phyloP scores from a whole-genome alignment of 208 protist genomes.

The Leishmania turanica region DNA sequence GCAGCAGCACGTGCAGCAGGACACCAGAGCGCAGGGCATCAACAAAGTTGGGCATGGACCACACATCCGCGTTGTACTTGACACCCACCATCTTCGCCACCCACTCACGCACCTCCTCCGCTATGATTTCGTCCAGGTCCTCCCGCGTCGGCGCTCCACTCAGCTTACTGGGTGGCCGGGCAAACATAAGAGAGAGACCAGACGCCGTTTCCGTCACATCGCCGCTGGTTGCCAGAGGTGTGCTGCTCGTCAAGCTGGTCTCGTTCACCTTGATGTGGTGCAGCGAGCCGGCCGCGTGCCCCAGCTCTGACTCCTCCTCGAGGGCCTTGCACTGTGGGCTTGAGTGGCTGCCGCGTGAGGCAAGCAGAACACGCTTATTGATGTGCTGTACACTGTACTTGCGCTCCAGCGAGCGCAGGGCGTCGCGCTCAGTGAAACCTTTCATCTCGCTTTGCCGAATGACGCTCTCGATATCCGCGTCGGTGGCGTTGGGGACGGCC shows the following conservation, averaged over 20 bases:
- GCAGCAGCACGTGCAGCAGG: conserved; percentile 62
- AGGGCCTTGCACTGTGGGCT: not conserved
- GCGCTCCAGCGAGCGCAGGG: conserved; percentile 35
- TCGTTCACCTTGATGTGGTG: conserved; percentile 20
- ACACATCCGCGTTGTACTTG: conserved; percentile 40
- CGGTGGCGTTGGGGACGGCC: conserved; percentile 40
- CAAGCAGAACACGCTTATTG: not conserved
- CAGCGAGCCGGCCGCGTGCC: conserved; percentile 11
- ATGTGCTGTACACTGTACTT: conserved; percentile 14
- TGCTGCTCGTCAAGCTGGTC: not conserved
- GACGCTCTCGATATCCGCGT: conserved; percentile 39
- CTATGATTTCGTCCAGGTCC: conserved; percentile 55
- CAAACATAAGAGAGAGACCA: not conserved
- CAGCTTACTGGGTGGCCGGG: conserved; percentile 18
- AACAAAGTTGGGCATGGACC: conserved; percentile 52
- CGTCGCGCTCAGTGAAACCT: conserved; percentile 44
- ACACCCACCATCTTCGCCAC: conserved; percentile 55
- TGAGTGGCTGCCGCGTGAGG: not conserved
- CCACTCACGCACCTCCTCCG: conserved; percentile 71
- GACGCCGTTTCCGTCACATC: not conserved
- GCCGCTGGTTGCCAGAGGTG: not conserved
- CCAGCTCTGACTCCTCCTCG: conserved; percentile 9
- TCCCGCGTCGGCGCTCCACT: conserved; percentile 35
- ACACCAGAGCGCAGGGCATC: conserved; percentile 70
- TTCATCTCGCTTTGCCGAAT: conserved; percentile 50